Base-by-base conservation (phyloP, 1,284 basidiomycete genomes). In the Quambalaria eucalypti region DNA sequence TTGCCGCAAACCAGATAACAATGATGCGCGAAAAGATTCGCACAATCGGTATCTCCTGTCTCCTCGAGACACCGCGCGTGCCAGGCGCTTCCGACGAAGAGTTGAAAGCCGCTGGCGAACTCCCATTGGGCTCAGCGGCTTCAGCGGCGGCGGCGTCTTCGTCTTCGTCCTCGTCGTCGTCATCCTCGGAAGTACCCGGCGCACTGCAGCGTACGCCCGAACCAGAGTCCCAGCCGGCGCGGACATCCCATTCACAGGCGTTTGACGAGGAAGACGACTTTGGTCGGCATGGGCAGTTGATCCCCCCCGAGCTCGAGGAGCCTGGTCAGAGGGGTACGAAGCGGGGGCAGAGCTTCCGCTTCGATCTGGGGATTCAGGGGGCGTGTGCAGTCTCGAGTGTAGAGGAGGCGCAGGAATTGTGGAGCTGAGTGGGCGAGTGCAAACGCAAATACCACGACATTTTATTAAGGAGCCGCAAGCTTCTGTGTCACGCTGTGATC, bases 1-100 rank as follows among this genome's bases (percentile, higher is more conserved):
- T 90, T 46, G 78, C 82, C 31, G 83, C 73, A 36, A 70, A 71
- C 44, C 77, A 88, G 64, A 81, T 90, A 33, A 77, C 76, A 50
- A 90, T 93, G 85, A 81, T 83, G 69, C 80, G 82, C 16, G 84
- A 89, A 60, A 83, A 82, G 54, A 78, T 93, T 12, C 81, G 86
- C 51, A 88, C 86, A 14, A 79, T 93, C 14, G 90, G 90, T 2
- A 85, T 93, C 30, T 88, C 87, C 7, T 68, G 61, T 4, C 54
- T 71, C 7, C 59, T 74, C 31, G 65, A 71, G 26, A 55, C 57
- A 9, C 71, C 71, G n/a, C 47, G 56, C 1, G 55, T 61, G 42
- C 49, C 52, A 61, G 51, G 57, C 14, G 10, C 31, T 29, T 38
- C n/a, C 8, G 10, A 19, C 4, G 28, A 25, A 10, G 56, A 60